A percentile compares a stretch with the other conserved stretches of the same genome.
phyloP scores from a whole-genome alignment of 1,284 basidiomycete species.

The Leccinum cinnamomeum region DNA sequence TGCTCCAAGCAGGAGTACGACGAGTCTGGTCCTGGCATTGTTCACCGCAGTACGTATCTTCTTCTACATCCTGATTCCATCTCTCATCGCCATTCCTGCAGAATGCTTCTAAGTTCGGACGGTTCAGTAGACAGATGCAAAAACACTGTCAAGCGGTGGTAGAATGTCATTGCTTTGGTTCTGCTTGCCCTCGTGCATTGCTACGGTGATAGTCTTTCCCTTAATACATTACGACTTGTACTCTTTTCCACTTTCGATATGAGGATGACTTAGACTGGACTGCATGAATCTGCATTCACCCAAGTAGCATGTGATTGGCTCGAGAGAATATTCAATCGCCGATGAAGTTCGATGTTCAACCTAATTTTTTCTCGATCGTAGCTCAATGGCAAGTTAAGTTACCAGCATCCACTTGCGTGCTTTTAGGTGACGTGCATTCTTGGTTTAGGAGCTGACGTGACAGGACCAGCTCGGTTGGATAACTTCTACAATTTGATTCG shows the following conservation, averaged over 20 bases:
- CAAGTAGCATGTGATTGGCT: not conserved
- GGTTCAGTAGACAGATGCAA: slow-evolving; percentile 70
- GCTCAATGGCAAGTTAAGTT: not conserved
- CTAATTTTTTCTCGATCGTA: not conserved
- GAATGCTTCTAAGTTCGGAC: no score
- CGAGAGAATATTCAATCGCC: not conserved
- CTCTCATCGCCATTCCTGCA: no score
- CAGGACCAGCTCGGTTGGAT: not conserved
- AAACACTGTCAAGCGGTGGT: no score
- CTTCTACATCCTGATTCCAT: no score
- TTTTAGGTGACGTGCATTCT: not conserved
- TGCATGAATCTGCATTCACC: not conserved
- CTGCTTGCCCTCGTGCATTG: slow-evolving; percentile 58
- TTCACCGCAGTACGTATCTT: no score
- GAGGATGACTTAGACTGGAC: slow-evolving; percentile 2
- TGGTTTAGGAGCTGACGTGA: not conserved
- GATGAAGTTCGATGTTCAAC: not conserved
- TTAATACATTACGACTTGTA: slow-evolving; percentile 28
- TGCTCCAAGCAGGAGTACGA: no score
- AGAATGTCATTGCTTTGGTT: no score
- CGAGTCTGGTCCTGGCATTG: no score
- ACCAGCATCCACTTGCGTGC: not conserved
- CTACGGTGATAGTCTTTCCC: slow-evolving; percentile 19
- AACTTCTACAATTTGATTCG: not conserved
- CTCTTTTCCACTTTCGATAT: slow-evolving; percentile 6